A percentile compares a stretch with the other conserved stretches of the same genome.
phyloP scores from a whole-genome alignment of 176 grass and related monocot genomes.

The Bolboschoenus planiculmis region DNA sequence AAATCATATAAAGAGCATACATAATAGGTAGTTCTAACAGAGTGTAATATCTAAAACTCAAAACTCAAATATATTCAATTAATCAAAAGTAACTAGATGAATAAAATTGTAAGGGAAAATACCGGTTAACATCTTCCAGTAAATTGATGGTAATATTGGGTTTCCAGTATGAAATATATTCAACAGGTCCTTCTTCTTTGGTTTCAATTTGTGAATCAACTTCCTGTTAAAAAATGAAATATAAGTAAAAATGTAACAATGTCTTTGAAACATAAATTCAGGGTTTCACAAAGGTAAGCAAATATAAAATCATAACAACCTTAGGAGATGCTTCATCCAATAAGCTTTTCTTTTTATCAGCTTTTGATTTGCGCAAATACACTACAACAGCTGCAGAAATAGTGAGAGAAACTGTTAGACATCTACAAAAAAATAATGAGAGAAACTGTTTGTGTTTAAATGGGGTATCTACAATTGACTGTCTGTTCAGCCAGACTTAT shows the following conservation, averaged over 20 bases:
- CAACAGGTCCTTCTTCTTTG: slow-evolving; percentile 58
- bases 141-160: slow-evolving; percentile 96
- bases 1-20: slow-evolving; percentile 10
- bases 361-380: slow-evolving; percentile 89
- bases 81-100: slow-evolving; percentile 5
- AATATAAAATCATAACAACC: slow-evolving; percentile 28
- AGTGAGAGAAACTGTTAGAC: neutral
- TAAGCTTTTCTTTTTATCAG: slow-evolving; percentile 89
- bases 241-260: neutral
- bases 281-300: neutral
- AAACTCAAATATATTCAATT: neutral
- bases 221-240: slow-evolving; percentile 25
- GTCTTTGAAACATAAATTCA: neutral
- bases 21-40: neutral
- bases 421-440: neutral
- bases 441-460: neutral
- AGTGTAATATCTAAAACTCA: neutral
- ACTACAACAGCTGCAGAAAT: slow-evolving; percentile 64
- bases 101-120: slow-evolving; percentile 28
- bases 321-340: slow-evolving; percentile 47
- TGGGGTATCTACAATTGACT: neutral
- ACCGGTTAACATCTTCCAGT: slow-evolving; percentile 86
- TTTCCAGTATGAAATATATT: slow-evolving; percentile 97
- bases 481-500: neutral
- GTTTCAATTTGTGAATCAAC: slow-evolving; percentile 49